Evolutionary conservation across 163 green algal species (phyloP), one percentile per base, ranked within the genome.

Genomic region (Scenedesmus sp.): DNA sequence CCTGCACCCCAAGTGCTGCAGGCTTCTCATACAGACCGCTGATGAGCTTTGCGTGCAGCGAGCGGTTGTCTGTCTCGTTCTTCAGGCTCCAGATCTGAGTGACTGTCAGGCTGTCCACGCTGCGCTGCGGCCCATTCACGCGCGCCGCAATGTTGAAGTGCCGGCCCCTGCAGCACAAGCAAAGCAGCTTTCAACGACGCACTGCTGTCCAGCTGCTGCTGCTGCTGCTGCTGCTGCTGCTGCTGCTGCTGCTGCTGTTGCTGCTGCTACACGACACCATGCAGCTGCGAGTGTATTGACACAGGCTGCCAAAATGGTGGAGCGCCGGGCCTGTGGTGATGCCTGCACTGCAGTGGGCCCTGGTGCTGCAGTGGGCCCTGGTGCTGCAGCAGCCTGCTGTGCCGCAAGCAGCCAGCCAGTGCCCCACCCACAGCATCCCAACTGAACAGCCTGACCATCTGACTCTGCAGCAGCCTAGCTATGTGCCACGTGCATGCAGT

Each of bases 21-120:
- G 90, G 82, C 85, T 89, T 88, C 70, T 92, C 90, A 73, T 34
- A 57, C 54, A 92, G 70, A 12, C 90, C 62, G 12, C 82, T 76
- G 60, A 92, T 92, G 56, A 90, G 83, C 60, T 90, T 90, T 56
- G 81, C 66, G 46, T 89, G 66, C 67, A 92, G 83, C 3, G 90
- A 73, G 4, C 83, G 64, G 67, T 92, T 90, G 82, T 56, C 90
- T 7, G 66, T 84, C 59, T 92, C 90, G 54, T 92, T 73, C 90
- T 92, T 92, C 9, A 92, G 57, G 46, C 13, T 77, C 82, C 85
- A 92, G 46, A 92, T 86, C 90, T 92, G 82, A n/a, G 66, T 85
- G 4, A 92, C 90, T 52, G 81, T 89, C 56, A 92, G 82, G 83
- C 54, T 92, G 83, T 92, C 90, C 23, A 92, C 90, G 26, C 82